These are phyloP conservation scores for Malania oleifera DNA, from an alignment of 164 flowering plant species.

Conservation along the genomic window DNA sequence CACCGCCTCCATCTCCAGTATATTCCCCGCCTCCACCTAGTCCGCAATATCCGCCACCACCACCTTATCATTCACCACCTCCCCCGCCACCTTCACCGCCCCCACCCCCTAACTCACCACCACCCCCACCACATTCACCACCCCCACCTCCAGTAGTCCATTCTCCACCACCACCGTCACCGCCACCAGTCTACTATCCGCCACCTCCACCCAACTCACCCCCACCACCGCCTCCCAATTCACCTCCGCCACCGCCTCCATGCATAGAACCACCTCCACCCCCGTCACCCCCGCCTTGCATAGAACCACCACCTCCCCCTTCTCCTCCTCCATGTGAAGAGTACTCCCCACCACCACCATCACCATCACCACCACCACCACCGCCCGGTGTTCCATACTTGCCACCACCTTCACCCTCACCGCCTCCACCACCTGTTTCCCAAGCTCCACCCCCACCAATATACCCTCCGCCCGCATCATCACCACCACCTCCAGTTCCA, in stretches of 20 bases:
- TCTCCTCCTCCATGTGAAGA: conserved; percentile 37
- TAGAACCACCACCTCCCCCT: conserved; percentile 33
- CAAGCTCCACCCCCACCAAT: conserved; percentile 19
- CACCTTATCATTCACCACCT: conserved; percentile 22
- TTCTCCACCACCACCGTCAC: conserved; percentile 27
- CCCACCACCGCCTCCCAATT: conserved; percentile 24
- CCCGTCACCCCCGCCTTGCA: conserved; percentile 31
- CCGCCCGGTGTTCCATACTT: no score
- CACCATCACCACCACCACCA: conserved; percentile 7
- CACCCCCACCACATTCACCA: conserved; percentile 29
- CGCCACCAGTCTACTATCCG: conserved; percentile 15
- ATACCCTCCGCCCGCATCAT: conserved; percentile 12
- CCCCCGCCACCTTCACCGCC: conserved; percentile 29
- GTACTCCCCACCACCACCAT: conserved; percentile 31
- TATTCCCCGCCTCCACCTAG: conserved; percentile 30
- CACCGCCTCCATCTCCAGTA: conserved; percentile 27
- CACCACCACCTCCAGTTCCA: conserved; percentile 19
- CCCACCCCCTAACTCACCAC: conserved; percentile 33
- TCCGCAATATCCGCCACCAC: conserved; percentile 15
- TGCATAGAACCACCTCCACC: conserved; percentile 27
- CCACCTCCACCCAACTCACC: conserved; percentile 14
- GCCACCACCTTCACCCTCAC: conserved; percentile 19
- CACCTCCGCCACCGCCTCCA: conserved; percentile 45
- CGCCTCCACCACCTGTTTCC: conserved; percentile 16
- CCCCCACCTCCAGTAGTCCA: conserved; percentile 15